phyloP scores from a whole-genome alignment of 768 basidiomycete species.

The Chalciporus chontae region DNA sequence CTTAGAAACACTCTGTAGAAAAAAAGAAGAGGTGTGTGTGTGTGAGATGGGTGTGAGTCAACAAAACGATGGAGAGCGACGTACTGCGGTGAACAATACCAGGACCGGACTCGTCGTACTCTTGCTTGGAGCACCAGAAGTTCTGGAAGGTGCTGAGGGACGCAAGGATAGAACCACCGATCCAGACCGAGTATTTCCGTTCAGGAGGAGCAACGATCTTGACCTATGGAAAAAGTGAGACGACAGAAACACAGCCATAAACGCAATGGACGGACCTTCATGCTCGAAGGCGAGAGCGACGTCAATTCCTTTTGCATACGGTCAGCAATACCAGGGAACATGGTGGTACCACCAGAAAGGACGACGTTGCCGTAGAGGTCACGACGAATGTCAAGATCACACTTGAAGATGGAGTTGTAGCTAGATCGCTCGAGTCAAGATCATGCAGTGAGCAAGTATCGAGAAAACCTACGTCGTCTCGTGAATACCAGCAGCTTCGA shows the following conservation, averaged over 20 bases:
- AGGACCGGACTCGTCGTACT: constrained; percentile 85
- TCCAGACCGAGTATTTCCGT: constrained; percentile 96
- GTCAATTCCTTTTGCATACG: constrained; percentile 95
- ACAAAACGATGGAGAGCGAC: constrained; percentile 21
- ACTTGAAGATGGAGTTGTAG: constrained; percentile 59
- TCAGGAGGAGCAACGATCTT: constrained; percentile 94
- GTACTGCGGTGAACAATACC: constrained; percentile 76
- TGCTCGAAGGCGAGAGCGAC: constrained; percentile 71
- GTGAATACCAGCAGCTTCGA: constrained; percentile 85
- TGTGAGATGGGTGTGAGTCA: neutral
- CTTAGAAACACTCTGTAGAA: constrained; percentile 26
- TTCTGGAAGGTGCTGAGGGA: constrained; percentile 96
- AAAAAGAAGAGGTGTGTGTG: neutral
- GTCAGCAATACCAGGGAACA: constrained; percentile 96
- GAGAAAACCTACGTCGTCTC: constrained; percentile 51
- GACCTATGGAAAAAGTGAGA: constrained; percentile 41
- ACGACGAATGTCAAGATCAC: constrained; percentile 64
- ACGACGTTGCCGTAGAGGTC: constrained; percentile 36
- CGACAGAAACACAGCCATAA: neutral
- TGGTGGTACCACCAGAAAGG: constrained; percentile 81
- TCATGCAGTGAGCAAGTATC: neutral
- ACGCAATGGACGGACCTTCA: constrained; percentile 55
- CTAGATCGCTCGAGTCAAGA: constrained; percentile 17
- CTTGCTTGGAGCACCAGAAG: constrained; percentile 90
- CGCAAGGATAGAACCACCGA: constrained; percentile 82